phyloP scores from a whole-genome alignment of 257 asterid genomes.

The Solanum okadae region DNA sequence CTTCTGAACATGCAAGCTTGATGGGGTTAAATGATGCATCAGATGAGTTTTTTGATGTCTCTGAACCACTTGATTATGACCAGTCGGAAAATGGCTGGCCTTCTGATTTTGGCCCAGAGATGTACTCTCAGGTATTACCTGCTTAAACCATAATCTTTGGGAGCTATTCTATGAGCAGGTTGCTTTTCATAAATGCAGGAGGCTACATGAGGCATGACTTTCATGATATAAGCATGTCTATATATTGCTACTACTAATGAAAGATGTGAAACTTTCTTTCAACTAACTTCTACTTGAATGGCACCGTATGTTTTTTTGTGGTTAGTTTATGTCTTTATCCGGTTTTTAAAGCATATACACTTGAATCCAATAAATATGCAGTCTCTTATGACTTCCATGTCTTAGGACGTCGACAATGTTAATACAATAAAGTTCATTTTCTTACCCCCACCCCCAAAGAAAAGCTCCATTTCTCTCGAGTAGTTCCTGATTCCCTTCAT shows the following conservation, averaged over 20 bases:
- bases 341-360: not conserved
- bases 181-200: not conserved
- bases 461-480: not conserved
- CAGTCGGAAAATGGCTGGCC: constrained; percentile 71
- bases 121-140: constrained; percentile 56
- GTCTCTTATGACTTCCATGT: not conserved
- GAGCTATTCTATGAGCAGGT: not conserved
- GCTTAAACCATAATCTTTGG: not conserved
- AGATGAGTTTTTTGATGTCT: constrained; percentile 90
- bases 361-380: not conserved
- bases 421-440: not conserved
- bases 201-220: not conserved
- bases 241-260: not conserved
- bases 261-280: not conserved
- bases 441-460: not conserved
- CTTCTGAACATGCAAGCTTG: constrained; percentile 78
- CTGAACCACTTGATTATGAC: constrained; percentile 84
- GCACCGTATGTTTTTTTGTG: not conserved
- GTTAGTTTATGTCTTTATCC: not conserved
- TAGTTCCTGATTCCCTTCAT: not conserved
- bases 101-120: constrained; percentile 58
- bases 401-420: not conserved
- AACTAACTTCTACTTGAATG: not conserved
- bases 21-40: constrained; percentile 78
- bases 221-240: not conserved